Conservation (phyloP, 139 green algal species). For the Tetraselmis chui region DNA sequence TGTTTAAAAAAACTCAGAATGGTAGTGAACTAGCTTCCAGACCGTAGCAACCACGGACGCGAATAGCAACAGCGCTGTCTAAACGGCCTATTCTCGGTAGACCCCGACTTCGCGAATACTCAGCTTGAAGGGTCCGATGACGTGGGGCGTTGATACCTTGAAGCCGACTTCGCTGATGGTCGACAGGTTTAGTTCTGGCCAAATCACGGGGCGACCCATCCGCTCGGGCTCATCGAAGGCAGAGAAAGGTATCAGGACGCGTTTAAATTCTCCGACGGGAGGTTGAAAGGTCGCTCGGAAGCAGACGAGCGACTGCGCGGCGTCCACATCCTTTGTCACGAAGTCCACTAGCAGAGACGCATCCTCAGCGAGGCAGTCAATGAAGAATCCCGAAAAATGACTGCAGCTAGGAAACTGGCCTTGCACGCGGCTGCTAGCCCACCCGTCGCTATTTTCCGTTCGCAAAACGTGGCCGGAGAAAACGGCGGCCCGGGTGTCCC, state of each 20-base stretch:
- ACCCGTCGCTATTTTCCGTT: neutral
- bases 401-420: neutral
- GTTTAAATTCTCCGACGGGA: neutral
- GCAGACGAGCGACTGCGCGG: neutral
- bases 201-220: neutral
- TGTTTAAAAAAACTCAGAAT: too few species aligned
- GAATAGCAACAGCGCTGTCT: constrained; percentile 38
- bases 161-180: neutral
- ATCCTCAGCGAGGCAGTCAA: neutral
- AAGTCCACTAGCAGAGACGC: neutral
- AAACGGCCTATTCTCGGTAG: neutral
- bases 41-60: too few species aligned
- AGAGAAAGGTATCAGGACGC: neutral
- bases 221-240: neutral
- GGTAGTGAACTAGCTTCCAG: too few species aligned
- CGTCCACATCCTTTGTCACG: neutral
- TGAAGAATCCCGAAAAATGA: neutral
- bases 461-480: neutral
- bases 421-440: neutral
- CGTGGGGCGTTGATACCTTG: neutral
- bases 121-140: neutral
- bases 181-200: neutral
- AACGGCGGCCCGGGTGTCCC: neutral
- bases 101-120: neutral
- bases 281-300: neutral